Conservation (phyloP, 2,329 filamentous ascomycete species). For the Colletotrichum sp. region DNA sequence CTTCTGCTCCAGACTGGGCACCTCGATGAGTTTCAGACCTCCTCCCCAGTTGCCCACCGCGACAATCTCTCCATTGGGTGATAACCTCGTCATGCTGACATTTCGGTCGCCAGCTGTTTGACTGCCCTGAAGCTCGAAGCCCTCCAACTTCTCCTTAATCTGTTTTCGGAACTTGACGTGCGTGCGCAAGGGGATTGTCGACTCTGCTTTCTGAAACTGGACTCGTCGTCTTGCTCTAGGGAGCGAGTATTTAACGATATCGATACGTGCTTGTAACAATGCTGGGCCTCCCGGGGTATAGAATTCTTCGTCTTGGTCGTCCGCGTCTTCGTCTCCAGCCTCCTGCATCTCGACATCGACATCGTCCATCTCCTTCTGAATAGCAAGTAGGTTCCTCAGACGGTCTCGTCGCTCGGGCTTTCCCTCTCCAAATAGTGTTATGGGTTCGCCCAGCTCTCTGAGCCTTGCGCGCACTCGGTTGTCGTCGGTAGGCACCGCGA, state of each 20-base stretch:
- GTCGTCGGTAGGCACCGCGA: conserved; percentile 95
- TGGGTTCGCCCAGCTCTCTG: conserved; percentile 87
- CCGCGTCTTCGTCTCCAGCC: conserved; percentile 51
- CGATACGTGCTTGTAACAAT: conserved; percentile 76
- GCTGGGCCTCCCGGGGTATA: conserved; percentile 83
- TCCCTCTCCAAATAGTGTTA: conserved; percentile 93
- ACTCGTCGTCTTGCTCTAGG: conserved; percentile 80
- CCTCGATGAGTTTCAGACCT: conserved; percentile 82
- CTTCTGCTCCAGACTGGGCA: conserved; percentile 82
- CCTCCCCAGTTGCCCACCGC: conserved; percentile 95
- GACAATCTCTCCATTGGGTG: conserved; percentile 81
- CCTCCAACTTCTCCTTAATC: conserved; percentile 81
- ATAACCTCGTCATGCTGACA: conserved; percentile 89
- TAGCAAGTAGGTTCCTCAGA: conserved; percentile 79
- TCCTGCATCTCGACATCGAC: conserved; percentile 70
- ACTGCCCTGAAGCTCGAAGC: conserved; percentile 90
- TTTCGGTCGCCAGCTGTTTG: conserved; percentile 92
- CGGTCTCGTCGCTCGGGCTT: conserved; percentile 85
- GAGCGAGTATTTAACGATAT: conserved; percentile 83
- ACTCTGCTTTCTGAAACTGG: conserved; percentile 79
- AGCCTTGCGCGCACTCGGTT: conserved; percentile 80
- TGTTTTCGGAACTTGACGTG: conserved; percentile 93
- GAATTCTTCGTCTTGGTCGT: conserved; percentile 87
- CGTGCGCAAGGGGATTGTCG: conserved; percentile 82
- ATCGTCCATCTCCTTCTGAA: conserved; percentile 69